Percentiles rank a stretch among this genome's conserved stretches.
phyloP scores from a whole-genome alignment of 192 early-diverging fungal species.

The Diversispora eburnea region DNA sequence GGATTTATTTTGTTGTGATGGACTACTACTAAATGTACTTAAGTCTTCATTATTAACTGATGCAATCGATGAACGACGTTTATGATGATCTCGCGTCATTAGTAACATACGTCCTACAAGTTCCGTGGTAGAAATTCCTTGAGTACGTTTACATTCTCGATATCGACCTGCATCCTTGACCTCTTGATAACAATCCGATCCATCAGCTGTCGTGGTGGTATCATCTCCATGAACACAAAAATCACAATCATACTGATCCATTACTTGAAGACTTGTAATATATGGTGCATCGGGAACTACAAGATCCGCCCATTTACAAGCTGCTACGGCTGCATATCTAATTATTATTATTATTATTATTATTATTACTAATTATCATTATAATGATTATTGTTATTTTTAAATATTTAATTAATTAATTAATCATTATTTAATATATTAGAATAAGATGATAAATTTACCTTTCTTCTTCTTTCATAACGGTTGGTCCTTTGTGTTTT shows the following conservation, averaged over 20 bases:
- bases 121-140: slow-evolving; percentile 96
- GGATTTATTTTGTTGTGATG: slow-evolving; percentile 31
- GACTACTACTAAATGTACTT: slow-evolving; percentile 52
- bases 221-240: slow-evolving; percentile 98
- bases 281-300: slow-evolving; percentile 93
- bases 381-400: no score
- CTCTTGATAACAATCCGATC: slow-evolving; percentile 92
- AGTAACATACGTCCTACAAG: slow-evolving; percentile 93
- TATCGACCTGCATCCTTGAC: slow-evolving; percentile 95
- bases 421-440: not conserved
- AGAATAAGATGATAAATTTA: slow-evolving; percentile 29
- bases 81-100: slow-evolving; percentile 86
- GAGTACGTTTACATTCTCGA: slow-evolving; percentile 93
- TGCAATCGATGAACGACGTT: slow-evolving; percentile 53
- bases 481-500: slow-evolving; percentile 93
- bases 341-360: not conserved
- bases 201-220: slow-evolving; percentile 94
- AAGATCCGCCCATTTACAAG: slow-evolving; percentile 92
- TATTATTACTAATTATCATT: not conserved
- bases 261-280: slow-evolving; percentile 77
- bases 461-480: slow-evolving; percentile 95
- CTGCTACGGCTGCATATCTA: slow-evolving; percentile 89
- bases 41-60: slow-evolving; percentile 60
- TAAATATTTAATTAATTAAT: no score
- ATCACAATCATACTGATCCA: slow-evolving; percentile 87